Conservation (phyloP, 768 basidiomycete genomes). For the Psilocybe sp. region DNA sequence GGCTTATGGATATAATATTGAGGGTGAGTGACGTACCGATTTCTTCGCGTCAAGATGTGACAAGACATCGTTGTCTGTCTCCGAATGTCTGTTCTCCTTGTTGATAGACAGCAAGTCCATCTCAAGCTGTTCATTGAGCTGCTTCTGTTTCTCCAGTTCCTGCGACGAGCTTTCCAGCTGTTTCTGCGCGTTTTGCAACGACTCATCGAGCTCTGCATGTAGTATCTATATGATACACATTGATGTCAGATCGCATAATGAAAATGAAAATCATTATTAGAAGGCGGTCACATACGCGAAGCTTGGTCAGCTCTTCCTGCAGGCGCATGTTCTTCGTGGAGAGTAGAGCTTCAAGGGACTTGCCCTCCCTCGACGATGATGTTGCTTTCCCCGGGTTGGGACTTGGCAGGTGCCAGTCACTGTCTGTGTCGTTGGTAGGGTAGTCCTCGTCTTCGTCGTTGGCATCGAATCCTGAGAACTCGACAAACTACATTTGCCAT, state of each 20-base stretch:
- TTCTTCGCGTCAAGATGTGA: slow-evolving; percentile 72
- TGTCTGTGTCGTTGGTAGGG: slow-evolving; percentile 36
- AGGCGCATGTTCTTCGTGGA: slow-evolving; percentile 93
- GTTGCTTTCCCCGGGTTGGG: slow-evolving; percentile 88
- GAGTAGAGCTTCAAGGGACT: slow-evolving; percentile 86
- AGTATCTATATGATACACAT: slow-evolving; percentile 59
- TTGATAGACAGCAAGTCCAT: slow-evolving; percentile 86
- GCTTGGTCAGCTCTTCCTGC: slow-evolving; percentile 88
- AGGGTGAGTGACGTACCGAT: slow-evolving; percentile 28
- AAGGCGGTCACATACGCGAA: slow-evolving; percentile 54
- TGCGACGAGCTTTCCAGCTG: slow-evolving; percentile 54
- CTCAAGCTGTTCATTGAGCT: slow-evolving; percentile 88
- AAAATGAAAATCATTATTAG: background rate
- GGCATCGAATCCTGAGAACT: slow-evolving; percentile 85
- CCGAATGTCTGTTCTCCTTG: slow-evolving; percentile 43
- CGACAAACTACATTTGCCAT: slow-evolving; percentile 71
- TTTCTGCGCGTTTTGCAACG: slow-evolving; percentile 53
- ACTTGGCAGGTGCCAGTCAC: slow-evolving; percentile 74
- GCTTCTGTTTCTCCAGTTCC: slow-evolving; percentile 76
- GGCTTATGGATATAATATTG: background rate
- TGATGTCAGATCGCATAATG: background rate
- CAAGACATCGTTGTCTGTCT: slow-evolving; percentile 51
- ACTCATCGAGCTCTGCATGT: slow-evolving; percentile 76
- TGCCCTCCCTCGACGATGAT: slow-evolving; percentile 64
- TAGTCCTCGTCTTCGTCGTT: slow-evolving; percentile 59